phyloP scores from a whole-genome alignment of 2,329 filamentous ascomycete genomes.

The Zymoseptoria passerinii region DNA sequence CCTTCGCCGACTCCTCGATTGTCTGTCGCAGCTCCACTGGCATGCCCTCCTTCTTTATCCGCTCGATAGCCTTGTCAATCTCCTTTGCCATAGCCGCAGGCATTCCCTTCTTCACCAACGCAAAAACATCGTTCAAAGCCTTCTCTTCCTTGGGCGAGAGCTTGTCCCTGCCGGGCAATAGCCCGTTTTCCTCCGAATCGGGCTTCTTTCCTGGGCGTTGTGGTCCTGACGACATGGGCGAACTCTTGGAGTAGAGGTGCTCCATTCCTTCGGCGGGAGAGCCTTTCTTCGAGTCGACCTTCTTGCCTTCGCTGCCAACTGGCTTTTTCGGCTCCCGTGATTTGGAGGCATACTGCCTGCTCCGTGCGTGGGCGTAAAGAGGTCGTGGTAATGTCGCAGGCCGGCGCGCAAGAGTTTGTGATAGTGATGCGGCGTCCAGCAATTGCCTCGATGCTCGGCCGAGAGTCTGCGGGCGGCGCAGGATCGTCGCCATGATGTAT shows the following conservation, averaged over 20 bases:
- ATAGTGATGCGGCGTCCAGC: slow-evolving; percentile 26
- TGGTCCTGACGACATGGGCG: slow-evolving; percentile 30
- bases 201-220: slow-evolving; percentile 28
- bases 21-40: slow-evolving; percentile 60
- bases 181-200: slow-evolving; percentile 32
- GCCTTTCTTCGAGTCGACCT: slow-evolving; percentile 18
- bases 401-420: slow-evolving; percentile 28
- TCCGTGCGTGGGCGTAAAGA: slow-evolving; percentile 36
- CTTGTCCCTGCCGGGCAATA: slow-evolving; percentile 31
- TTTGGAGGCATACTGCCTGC: slow-evolving; percentile 38
- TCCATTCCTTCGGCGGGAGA: slow-evolving; percentile 37
- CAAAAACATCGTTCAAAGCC: slow-evolving; percentile 50
- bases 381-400: slow-evolving; percentile 36
- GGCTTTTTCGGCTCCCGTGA: slow-evolving; percentile 39
- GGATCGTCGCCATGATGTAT: slow-evolving; percentile 27
- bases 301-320: slow-evolving; percentile 28
- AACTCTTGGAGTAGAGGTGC: slow-evolving; percentile 37
- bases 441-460: slow-evolving; percentile 28
- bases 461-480: slow-evolving; percentile 29
- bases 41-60: slow-evolving; percentile 60
- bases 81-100: slow-evolving; percentile 54
- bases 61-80: slow-evolving; percentile 52
- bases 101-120: slow-evolving; percentile 49
- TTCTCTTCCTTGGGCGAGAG: slow-evolving; percentile 50
- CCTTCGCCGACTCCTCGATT: slow-evolving; percentile 47